These are phyloP conservation scores for Suillus bovinus DNA, from an alignment of 768 basidiomycete genomes.

Conservation along the genomic window DNA sequence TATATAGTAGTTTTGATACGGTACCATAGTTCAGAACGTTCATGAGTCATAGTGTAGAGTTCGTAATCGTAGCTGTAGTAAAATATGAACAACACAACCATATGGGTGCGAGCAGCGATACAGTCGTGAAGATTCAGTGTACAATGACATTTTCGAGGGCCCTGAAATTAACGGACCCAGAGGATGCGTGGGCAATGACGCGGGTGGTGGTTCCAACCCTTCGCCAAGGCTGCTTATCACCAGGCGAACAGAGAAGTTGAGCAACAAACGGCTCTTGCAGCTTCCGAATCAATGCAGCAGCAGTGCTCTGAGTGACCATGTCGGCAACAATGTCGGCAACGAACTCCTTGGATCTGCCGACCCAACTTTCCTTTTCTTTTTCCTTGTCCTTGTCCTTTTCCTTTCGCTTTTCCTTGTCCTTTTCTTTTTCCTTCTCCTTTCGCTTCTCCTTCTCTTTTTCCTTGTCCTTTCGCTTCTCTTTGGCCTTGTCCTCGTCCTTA, in stretches of 20 bases:
- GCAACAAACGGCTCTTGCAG: conserved; percentile 11
- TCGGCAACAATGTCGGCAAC: background rate
- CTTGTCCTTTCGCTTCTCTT: too few relatives aligned
- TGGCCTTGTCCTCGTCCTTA: background rate
- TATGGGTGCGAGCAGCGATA: background rate
- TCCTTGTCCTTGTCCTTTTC: background rate
- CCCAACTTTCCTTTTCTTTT: background rate
- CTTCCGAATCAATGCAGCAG: conserved; percentile 5
- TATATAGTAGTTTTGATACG: background rate
- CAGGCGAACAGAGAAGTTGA: conserved; percentile 1
- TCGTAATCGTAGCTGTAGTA: background rate
- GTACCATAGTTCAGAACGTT: background rate
- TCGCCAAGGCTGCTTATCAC: conserved; percentile 1
- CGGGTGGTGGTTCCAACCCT: conserved; percentile 1
- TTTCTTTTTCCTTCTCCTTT: background rate
- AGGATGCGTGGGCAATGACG: conserved; percentile 1
- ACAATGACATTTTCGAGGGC: background rate
- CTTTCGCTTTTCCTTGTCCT: background rate
- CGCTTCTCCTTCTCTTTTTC: background rate
- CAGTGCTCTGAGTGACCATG: background rate
- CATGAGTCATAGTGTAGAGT: background rate
- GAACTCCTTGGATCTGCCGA: background rate
- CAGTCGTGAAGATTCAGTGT: background rate
- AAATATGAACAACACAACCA: background rate
- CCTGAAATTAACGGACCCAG: conserved; percentile 3